Evolutionary conservation across 129 eudicot species (phyloP).

Genomic region (Logfia minima): DNA sequence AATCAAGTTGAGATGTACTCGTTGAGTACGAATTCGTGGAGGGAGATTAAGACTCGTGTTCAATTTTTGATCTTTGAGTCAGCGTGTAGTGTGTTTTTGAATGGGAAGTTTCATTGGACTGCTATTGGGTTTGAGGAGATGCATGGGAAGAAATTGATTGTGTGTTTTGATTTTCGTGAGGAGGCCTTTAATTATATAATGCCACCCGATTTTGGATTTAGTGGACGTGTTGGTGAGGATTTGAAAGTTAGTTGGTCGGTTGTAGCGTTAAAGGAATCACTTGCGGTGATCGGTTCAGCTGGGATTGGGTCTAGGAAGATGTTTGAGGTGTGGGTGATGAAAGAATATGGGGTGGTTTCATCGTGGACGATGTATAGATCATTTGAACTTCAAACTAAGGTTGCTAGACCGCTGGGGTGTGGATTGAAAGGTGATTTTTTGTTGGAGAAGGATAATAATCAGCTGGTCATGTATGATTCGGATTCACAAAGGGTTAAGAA

Average conservation of each 20-base stretch:
- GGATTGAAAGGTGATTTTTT: slow-evolving; percentile 28
- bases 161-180: slow-evolving; percentile 23
- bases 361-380: slow-evolving; percentile 31
- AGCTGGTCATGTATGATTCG: slow-evolving; percentile 32
- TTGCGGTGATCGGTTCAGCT: slow-evolving; percentile 22
- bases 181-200: slow-evolving; percentile 32
- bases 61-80: slow-evolving; percentile 24
- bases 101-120: slow-evolving; percentile 28
- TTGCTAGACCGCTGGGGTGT: slow-evolving; percentile 35
- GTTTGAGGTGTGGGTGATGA: slow-evolving; percentile 37
- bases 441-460: slow-evolving; percentile 33
- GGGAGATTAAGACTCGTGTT: slow-evolving; percentile 25
- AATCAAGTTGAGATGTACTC: slow-evolving; percentile 31
- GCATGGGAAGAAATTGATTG: slow-evolving; percentile 30
- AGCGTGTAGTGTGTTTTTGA: slow-evolving; percentile 16
- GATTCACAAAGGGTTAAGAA: slow-evolving; percentile 18
- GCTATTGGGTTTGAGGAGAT: slow-evolving; percentile 31
- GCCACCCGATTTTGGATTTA: slow-evolving; percentile 28
- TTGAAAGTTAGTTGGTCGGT: slow-evolving; percentile 21
- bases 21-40: slow-evolving; percentile 18
- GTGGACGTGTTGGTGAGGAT: slow-evolving; percentile 6
- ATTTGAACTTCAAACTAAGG: slow-evolving; percentile 21
- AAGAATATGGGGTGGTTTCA: slow-evolving; percentile 31
- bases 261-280: slow-evolving; percentile 12
- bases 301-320: slow-evolving; percentile 20